Evolutionary conservation across 805 yeast species (phyloP).

Genomic region (Ogataea haglerorum): DNA sequence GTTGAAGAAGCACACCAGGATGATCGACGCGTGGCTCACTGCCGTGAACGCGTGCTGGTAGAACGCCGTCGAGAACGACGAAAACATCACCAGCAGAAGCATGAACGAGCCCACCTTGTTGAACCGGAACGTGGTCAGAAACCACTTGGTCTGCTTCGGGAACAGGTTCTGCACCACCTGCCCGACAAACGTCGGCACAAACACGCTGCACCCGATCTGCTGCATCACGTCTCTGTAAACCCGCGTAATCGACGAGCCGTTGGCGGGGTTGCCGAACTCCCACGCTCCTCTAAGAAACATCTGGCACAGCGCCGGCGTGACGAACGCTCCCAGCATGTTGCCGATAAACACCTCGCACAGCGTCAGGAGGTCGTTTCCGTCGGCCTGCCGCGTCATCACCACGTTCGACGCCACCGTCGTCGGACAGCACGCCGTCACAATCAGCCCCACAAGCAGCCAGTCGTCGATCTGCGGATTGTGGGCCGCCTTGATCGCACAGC

Average conservation of each 20-base stretch:
- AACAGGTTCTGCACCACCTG: constrained; percentile 71
- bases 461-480: constrained; percentile 56
- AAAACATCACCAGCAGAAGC: constrained; percentile 57
- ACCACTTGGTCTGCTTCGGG: constrained; percentile 64
- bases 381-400: constrained; percentile 84
- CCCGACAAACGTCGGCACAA: constrained; percentile 85
- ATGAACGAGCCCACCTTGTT: constrained; percentile 76
- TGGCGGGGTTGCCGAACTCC: constrained; percentile 78
- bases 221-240: constrained; percentile 79
- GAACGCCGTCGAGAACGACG: constrained; percentile 83
- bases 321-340: constrained; percentile 78
- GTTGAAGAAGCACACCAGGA: constrained; percentile 80
- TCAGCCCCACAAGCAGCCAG: constrained; percentile 78
- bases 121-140: constrained; percentile 52
- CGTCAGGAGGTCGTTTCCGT: constrained; percentile 73
- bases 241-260: constrained; percentile 46
- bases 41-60: constrained; percentile 70
- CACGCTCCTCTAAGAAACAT: constrained; percentile 60
- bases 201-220: constrained; percentile 76
- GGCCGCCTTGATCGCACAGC: constrained; percentile 60
- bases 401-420: constrained; percentile 91
- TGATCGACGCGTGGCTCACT: constrained; percentile 51
- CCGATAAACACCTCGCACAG: constrained; percentile 85
- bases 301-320: constrained; percentile 82
- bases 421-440: constrained; percentile 84